Evolutionary conservation across 345 rosid species (phyloP).

Genomic region (Gossypium stocksii): DNA sequence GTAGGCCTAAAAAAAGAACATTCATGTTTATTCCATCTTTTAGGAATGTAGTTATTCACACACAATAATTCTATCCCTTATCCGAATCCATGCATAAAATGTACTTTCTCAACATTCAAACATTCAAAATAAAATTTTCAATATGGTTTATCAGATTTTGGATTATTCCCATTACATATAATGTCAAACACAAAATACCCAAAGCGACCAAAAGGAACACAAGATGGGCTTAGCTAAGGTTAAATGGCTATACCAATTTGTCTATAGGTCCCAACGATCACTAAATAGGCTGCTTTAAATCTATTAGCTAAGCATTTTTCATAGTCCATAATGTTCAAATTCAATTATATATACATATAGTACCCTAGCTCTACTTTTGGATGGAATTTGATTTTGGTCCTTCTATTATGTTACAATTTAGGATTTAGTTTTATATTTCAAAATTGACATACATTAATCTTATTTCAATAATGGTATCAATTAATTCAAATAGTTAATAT

Average conservation of each 20-base stretch:
- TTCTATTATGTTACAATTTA: neutral
- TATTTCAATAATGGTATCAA: too few species aligned
- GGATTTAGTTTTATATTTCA: neutral
- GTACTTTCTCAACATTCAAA: neutral
- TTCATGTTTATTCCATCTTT: neutral
- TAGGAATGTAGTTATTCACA: neutral
- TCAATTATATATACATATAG: neutral
- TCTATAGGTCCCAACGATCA: slow-evolving; percentile 6
- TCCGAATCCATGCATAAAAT: neutral
- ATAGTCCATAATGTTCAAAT: neutral
- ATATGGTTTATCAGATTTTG: neutral
- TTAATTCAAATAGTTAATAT: neutral
- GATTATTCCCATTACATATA: neutral
- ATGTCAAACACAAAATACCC: neutral
- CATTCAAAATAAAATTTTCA: neutral
- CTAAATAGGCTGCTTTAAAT: neutral
- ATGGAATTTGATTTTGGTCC: neutral
- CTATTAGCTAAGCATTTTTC: neutral
- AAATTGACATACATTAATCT: neutral
- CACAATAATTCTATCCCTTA: neutral
- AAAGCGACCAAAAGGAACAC: neutral
- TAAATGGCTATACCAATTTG: neutral
- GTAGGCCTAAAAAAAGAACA: neutral
- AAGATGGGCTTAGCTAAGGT: slow-evolving; percentile 1
- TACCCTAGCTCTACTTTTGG: neutral